A percentile compares a stretch with the other conserved stretches of the same genome.
Evolutionary conservation across 441 rosid genomes (phyloP).

Genomic region (Adansonia rubrostipa): DNA sequence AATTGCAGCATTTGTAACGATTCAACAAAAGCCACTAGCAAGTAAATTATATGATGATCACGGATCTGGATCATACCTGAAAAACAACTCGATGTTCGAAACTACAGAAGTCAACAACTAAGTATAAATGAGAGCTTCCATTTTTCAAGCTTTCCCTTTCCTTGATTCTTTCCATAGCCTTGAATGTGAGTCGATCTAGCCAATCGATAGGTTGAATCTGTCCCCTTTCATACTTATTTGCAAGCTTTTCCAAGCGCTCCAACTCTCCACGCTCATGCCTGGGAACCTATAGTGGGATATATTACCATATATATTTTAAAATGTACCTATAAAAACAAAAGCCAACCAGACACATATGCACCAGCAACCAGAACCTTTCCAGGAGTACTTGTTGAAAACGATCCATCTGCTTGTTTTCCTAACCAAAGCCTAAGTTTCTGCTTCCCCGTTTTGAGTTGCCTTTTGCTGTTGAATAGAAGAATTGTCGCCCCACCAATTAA

Average conservation of each 20-base stretch:
- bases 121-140: conserved; percentile 77
- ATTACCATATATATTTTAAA: neutral
- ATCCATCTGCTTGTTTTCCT: conserved; percentile 93
- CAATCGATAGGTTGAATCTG: conserved; percentile 88
- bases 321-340: conserved; percentile 18
- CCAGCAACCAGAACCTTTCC: conserved; percentile 77
- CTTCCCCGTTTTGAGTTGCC: conserved; percentile 93
- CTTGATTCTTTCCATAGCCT: conserved; percentile 81
- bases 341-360: conserved; percentile 2
- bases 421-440: conserved; percentile 96
- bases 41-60: neutral
- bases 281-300: conserved; percentile 66
- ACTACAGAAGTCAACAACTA: conserved; percentile 88
- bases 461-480: conserved; percentile 84
- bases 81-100: conserved; percentile 97
- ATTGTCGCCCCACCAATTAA: conserved; percentile 92
- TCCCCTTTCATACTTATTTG: conserved; percentile 90
- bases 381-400: conserved; percentile 81
- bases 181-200: conserved; percentile 91
- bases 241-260: conserved; percentile 91
- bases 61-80: conserved; percentile 58
- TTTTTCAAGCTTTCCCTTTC: conserved; percentile 71
- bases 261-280: conserved; percentile 89
- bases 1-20: neutral
- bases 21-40: neutral